Evolutionary conservation across 768 basidiomycete species (phyloP).

Genomic region (Mycena indigotica): DNA sequence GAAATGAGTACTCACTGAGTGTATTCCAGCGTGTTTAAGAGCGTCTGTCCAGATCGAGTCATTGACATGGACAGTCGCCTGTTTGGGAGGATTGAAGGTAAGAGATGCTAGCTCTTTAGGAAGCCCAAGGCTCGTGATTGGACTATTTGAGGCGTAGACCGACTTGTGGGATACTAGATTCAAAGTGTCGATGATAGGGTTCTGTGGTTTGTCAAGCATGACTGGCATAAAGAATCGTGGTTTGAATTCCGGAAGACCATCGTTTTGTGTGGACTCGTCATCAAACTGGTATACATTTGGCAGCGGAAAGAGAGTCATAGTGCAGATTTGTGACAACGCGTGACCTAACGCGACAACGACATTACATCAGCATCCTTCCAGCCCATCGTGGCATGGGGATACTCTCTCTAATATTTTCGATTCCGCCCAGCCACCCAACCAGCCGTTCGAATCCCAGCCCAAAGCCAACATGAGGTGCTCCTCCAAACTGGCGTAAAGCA

Average conservation of each 20-base stretch:
- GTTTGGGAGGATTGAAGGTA: constrained; percentile 10
- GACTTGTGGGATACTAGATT: too few relatives aligned
- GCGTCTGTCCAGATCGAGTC: constrained; percentile 21
- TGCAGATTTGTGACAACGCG: not conserved
- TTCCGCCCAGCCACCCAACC: constrained; percentile 82
- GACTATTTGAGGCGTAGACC: too few relatives aligned
- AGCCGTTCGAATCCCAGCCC: constrained; percentile 95
- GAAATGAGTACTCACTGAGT: constrained; percentile 3
- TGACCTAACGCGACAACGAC: not conserved
- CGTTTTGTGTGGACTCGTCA: not conserved
- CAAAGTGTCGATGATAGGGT: constrained; percentile 71
- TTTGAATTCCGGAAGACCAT: constrained; percentile 41
- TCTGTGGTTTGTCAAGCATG: constrained; percentile 73
- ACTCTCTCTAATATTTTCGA: constrained; percentile 91
- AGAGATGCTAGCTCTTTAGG: constrained; percentile 35
- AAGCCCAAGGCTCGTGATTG: constrained; percentile 19
- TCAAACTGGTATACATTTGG: not conserved
- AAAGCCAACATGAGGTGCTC: constrained; percentile 92
- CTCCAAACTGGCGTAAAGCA: constrained; percentile 82
- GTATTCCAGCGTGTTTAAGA: constrained; percentile 3
- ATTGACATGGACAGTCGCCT: not conserved
- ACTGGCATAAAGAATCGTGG: constrained; percentile 63
- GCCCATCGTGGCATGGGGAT: constrained; percentile 91
- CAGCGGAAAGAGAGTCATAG: not conserved
- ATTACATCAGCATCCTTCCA: constrained; percentile 69